Conservation (phyloP, 192 early-diverging fungal species). For the Phlyctochytrium arcticum region DNA sequence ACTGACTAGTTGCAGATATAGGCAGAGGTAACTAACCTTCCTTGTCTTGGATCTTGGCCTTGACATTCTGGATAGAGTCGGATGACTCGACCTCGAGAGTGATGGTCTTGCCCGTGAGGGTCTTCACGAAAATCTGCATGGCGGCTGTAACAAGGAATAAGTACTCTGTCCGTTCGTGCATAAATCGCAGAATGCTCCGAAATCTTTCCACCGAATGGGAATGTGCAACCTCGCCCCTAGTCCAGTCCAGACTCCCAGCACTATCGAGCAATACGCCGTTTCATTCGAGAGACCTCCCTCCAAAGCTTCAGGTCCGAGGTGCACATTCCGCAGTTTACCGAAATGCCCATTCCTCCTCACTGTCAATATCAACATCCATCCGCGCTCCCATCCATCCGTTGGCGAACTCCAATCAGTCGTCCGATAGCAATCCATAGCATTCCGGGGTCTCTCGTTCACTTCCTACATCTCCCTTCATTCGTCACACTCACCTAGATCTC, state of each 20-base stretch:
- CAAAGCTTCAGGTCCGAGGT: no score
- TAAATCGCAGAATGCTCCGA: background rate
- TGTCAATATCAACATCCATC: background rate
- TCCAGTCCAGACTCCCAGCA: background rate
- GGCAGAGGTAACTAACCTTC: slow-evolving; percentile 49
- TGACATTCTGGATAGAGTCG: slow-evolving; percentile 91
- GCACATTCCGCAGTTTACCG: no score
- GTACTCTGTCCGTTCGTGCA: background rate
- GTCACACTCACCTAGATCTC: background rate
- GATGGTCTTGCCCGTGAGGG: slow-evolving; percentile 96
- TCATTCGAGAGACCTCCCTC: no score
- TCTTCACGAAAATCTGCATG: slow-evolving; percentile 85
- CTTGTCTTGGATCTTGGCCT: slow-evolving; percentile 96
- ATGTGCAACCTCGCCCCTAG: background rate
- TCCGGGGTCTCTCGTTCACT: background rate
- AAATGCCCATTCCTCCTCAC: background rate
- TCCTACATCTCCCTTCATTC: background rate
- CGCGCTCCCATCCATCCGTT: no score
- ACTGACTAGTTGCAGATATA: slow-evolving; percentile 2
- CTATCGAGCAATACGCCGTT: background rate
- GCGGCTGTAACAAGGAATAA: slow-evolving; percentile 8
- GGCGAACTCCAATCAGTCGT: no score
- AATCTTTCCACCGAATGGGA: background rate
- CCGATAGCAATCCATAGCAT: no score
- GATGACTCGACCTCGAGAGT: slow-evolving; percentile 81